Evolutionary conservation across 345 rosid genomes (phyloP), one percentile per base, ranked within the genome.

Genomic region (Sisymbrium altissimum): DNA sequence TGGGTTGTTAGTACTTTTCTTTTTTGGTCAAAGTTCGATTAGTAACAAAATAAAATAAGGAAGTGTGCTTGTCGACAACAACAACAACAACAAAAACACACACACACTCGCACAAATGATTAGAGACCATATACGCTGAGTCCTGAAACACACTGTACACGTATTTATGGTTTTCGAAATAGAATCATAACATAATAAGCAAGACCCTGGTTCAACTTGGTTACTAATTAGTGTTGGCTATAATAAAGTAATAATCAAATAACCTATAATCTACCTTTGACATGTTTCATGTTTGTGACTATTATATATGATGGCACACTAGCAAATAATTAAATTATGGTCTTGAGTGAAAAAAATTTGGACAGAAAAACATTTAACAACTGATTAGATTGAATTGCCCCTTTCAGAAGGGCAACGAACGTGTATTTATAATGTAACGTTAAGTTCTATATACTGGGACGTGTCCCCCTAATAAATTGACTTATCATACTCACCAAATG

Each of bases 401-500:
- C 36, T 75, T 68, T 43, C 53, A 52, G 33, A 43, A 61, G 74
- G 79, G 79, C 64, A 75, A 75, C 49, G 79, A 75, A 23, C 57
- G 61, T 48, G 53, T 70, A 75, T 68, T 75, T 61, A 61, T 68
- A 46, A 62, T 54, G 50, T 62, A 68, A 61, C 79, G 64, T 68
- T 75, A 61, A 68, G 61, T 66, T 74, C 10, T 27, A 2, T 49
- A 14, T 48, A 44, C 12, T 23, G 4, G 35, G 41, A 68, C 57
- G 18, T 76, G 64, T 50, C 58, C 9, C 48, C 45, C 64, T 62
- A 53, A 54, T 53, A 76, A 76, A 69, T 43, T 62, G 79, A 75
- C 74, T 43, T 43, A 75, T 68, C 64, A 68, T 52, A 23, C 57
- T 61, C 74, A 62, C 70, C 79, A 76, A 68, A 69, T 76, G 74